A percentile compares a stretch with the other conserved stretches of the same genome.
Evolutionary conservation across 2,329 filamentous ascomycete species (phyloP).

Genomic region (Aspergillus caelatus): DNA sequence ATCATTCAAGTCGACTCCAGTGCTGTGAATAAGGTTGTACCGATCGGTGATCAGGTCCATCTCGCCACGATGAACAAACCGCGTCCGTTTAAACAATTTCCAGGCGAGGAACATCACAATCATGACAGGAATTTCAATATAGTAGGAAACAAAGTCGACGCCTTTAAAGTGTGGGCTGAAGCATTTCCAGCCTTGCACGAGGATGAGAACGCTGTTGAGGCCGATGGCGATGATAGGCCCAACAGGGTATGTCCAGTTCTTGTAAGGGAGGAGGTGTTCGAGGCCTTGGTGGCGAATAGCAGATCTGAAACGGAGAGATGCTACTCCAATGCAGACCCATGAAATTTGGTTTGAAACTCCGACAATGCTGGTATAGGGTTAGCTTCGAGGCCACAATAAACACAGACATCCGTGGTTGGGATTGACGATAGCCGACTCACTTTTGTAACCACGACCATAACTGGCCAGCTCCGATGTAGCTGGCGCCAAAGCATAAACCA

Average conservation of each 20-base stretch:
- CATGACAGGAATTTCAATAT: conserved; percentile 66
- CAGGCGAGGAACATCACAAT: conserved; percentile 58
- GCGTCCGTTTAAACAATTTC: conserved; percentile 57
- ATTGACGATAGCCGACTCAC: conserved; percentile 36
- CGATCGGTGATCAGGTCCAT: conserved; percentile 59
- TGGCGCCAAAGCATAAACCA: conserved; percentile 65
- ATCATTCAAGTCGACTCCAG: conserved; percentile 28
- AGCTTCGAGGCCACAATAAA: conserved; percentile 4
- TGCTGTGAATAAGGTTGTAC: conserved; percentile 21
- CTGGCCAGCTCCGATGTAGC: conserved; percentile 66
- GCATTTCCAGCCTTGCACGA: conserved; percentile 63
- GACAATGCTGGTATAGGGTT: conserved; percentile 52
- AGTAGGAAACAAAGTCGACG: conserved; percentile 66
- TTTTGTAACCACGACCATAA: conserved; percentile 70
- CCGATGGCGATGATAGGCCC: conserved; percentile 61
- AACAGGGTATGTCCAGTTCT: conserved; percentile 68
- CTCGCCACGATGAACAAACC: conserved; percentile 46
- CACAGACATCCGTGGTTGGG: background rate
- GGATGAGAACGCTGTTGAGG: conserved; percentile 62
- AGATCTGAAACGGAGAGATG: conserved; percentile 66
- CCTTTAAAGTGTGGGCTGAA: conserved; percentile 62
- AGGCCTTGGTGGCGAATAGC: conserved; percentile 61
- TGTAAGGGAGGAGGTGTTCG: conserved; percentile 64
- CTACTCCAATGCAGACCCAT: conserved; percentile 65
- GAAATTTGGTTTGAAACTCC: conserved; percentile 69